Base-by-base conservation (phyloP, 2,329 filamentous ascomycete genomes). In the Cladosporium sp. region DNA sequence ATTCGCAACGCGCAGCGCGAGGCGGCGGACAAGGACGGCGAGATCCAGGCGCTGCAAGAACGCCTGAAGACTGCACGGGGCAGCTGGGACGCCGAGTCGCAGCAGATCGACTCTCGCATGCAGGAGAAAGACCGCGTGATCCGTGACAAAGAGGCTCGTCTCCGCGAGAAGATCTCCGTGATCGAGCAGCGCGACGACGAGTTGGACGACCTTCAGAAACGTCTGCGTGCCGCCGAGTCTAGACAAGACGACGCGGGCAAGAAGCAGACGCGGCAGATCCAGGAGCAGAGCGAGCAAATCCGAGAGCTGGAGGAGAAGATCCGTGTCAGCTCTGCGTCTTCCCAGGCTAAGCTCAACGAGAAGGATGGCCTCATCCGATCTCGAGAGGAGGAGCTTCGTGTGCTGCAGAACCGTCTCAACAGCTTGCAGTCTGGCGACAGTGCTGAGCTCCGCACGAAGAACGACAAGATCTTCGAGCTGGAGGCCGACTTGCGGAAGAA, bases 161-260 rank as follows among this genome's bases (percentile, higher is more conserved):
- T 92, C 10, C 81, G 87, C 40, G 85, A 89, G 57, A 92, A 89
- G 65, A 85, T 92, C 53, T 81, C 84, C 2, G 66, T 82, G 2
- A 78, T 95, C 35, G 83, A 86, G 45, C 82, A 89, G 57, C 83
- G 83, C 16, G 86, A 93, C 46, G 86, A 91, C 56, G 83, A 89
- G 59, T 73, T 90, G 10, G 58, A 55, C 3, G 61, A 68, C 45
- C 57, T 70, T n/a, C 62, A 67, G 52, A 61, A 63, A 48, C 53
- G 60, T 13, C 54, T 68, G 13, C 60, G 64, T 7, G 54, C 60
- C 5, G 61, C 60, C 4, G 65, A 66, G 46, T 54, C 50, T 37
- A 57, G 55, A 8, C 58, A 63, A 41, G 62, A 64, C 45, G 61
- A 66, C 19, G 60, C 57, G 7, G 54, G 58, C 7, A 54, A 61